Evolutionary conservation across 2,329 filamentous ascomycete genomes (phyloP), one percentile per base, ranked within the genome.

Genomic region (Aspergillus felis): DNA sequence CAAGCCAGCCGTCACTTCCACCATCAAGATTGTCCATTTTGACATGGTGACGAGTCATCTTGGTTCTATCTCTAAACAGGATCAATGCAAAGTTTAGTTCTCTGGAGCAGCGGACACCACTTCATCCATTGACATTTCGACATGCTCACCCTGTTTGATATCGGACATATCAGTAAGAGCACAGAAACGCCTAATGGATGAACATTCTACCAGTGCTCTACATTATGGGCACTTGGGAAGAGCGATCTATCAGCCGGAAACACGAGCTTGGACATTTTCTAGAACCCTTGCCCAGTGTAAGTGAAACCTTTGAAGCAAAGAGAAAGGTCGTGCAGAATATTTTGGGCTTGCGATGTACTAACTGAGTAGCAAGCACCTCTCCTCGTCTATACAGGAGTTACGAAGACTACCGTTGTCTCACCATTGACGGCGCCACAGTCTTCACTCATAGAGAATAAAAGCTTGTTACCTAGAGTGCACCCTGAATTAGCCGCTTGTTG

Each of bases 151-250:
- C 61, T 60, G 58, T 57, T 55, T 48, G 60, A 55, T 57, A 60
- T 63, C 61, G 55, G 61, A 55, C 61, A 64, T 59, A 61, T 66
- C 60, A 60, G 64, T 50, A 71, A 63, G 61, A 65, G 63, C 60
- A 69, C 65, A 71, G 58, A 67, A 68, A 75, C 75, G 72, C 81
- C 82, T 66, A 75, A 86, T 86, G 84, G 81, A 80, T 85, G 81
- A 85, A 63, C 69, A 71, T 61, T 67, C 71, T 47, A 67, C 72
- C 50, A 71, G 72, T 71, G 76, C 79, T 76, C 79, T 85, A 53
- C 80, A 81, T 59, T 85, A 84, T 72, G 84, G 84, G 74, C 81
- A 84, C 65, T 73, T 83, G 56, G 83, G 83, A 63, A 74, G 73
- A 61, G 74, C 79, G 49, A 64, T 69, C n/a, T 86, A 85, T 67